Evolutionary conservation across 108 stramenopile species (phyloP).

Genomic region (Fistulifera pelliculosa): DNA sequence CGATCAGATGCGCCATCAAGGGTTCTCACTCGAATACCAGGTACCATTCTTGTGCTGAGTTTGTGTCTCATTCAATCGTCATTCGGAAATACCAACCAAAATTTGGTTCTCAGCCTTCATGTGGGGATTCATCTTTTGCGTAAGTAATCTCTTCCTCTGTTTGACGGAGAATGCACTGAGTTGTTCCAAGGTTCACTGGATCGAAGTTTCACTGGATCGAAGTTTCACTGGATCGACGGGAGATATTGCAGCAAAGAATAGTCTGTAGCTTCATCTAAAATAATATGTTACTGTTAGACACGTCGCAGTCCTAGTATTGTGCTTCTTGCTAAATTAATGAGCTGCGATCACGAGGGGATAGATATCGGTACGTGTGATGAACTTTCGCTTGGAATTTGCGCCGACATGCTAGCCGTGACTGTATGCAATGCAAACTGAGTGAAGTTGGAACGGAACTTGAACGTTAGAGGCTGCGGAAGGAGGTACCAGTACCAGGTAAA

Average conservation of each 20-base stretch:
- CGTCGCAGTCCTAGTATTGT: too few relatives aligned
- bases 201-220: slow-evolving; percentile 54
- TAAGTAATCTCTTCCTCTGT: slow-evolving; percentile 89
- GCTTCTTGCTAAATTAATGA: not conserved
- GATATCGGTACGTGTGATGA: not conserved
- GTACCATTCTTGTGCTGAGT: too few relatives aligned
- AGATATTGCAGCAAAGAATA: too few relatives aligned
- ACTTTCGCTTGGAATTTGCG: not conserved
- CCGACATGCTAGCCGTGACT: not conserved
- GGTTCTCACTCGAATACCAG: too few relatives aligned
- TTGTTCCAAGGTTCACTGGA: slow-evolving; percentile 75
- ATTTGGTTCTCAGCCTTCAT: slow-evolving; percentile 97
- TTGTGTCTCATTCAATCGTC: slow-evolving; percentile 95
- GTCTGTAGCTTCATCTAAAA: too few relatives aligned
- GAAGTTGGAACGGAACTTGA: too few relatives aligned
- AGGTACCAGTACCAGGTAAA: not conserved
- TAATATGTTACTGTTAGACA: too few relatives aligned
- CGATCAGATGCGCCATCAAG: too few relatives aligned
- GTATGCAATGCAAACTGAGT: too few relatives aligned
- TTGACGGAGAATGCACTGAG: slow-evolving; percentile 86
- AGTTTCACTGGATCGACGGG: slow-evolving; percentile 42
- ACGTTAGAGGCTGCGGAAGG: too few relatives aligned
- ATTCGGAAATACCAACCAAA: slow-evolving; percentile 97
- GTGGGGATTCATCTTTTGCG: slow-evolving; percentile 98
- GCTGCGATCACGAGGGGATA: not conserved